Percentiles rank a stretch among this genome's conserved stretches.
phyloP scores from a whole-genome alignment of 2,329 filamentous ascomycete species.

The Arthrinium puccinioides region DNA sequence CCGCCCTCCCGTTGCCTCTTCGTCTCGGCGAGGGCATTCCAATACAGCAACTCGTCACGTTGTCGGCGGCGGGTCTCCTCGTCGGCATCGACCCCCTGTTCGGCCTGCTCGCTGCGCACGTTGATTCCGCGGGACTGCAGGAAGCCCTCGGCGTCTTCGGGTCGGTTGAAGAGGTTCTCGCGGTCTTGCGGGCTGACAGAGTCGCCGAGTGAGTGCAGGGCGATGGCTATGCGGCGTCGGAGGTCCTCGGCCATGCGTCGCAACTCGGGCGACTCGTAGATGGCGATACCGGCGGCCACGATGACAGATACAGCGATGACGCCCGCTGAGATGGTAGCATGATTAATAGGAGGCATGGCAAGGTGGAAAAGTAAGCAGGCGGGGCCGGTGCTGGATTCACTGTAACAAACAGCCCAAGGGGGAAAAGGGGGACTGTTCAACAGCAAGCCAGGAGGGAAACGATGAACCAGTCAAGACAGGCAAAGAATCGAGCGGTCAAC shows the following conservation, averaged over 20 bases:
- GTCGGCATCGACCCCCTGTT: constrained; percentile 51
- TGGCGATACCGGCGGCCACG: constrained; percentile 49
- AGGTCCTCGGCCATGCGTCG: constrained; percentile 55
- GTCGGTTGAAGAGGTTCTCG: constrained; percentile 55
- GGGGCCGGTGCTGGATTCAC: too few relatives aligned
- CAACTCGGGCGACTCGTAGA: constrained; percentile 59
- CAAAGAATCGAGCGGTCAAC: too few relatives aligned
- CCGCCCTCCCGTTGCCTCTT: constrained; percentile 31
- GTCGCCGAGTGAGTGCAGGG: constrained; percentile 52
- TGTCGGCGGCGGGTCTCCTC: constrained; percentile 54
- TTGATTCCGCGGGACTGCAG: constrained; percentile 39
- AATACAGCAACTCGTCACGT: constrained; percentile 58
- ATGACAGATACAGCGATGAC: constrained; percentile 50
- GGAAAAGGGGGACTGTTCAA: too few relatives aligned
- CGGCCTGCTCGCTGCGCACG: constrained; percentile 22
- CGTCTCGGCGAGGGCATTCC: constrained; percentile 50
- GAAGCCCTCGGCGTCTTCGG: constrained; percentile 60
- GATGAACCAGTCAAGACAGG: too few relatives aligned
- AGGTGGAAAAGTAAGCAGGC: too few relatives aligned
- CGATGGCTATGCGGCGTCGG: constrained; percentile 53
- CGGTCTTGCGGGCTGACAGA: constrained; percentile 40
- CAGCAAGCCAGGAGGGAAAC: too few relatives aligned
- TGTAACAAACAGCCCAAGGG: too few relatives aligned
- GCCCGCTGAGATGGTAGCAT: constrained; percentile 48
- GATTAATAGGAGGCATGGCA: constrained; percentile 54